A percentile compares a stretch with the other conserved stretches of the same genome.
phyloP scores from a whole-genome alignment of 164 flowering plant genomes.

The Piper betle region DNA sequence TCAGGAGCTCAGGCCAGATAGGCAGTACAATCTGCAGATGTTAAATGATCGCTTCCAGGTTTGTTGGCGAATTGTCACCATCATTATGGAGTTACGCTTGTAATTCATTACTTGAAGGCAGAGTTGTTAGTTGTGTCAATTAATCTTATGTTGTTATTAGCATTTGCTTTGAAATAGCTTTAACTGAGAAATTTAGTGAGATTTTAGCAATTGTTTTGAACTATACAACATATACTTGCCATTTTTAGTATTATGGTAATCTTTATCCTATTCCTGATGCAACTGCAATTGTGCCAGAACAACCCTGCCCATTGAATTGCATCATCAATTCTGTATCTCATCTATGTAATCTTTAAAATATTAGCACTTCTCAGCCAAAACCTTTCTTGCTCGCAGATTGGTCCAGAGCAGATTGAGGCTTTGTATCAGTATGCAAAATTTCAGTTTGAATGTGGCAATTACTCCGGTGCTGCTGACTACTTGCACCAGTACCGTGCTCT shows the following conservation, averaged over 20 bases:
- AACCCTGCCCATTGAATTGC: no score
- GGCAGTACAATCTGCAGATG: conserved; percentile 87
- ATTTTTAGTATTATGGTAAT: no score
- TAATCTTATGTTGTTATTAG: not conserved
- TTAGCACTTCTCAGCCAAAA: not conserved
- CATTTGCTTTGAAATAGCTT: no score
- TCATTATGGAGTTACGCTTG: not conserved
- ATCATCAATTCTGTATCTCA: no score
- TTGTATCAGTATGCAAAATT: conserved; percentile 91
- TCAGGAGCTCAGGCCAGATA: conserved; percentile 70
- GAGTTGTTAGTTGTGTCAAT: not conserved
- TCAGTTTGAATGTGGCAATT: conserved; percentile 98
- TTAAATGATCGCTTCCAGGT: conserved; percentile 88
- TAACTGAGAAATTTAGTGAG: no score
- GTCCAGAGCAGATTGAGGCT: conserved; percentile 90
- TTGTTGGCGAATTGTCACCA: not conserved
- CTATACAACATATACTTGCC: no score
- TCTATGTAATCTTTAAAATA: not conserved
- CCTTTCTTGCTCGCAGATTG: conserved; percentile 43
- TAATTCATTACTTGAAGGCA: not conserved
- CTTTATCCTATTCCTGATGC: no score
- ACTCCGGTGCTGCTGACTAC: conserved; percentile 95
- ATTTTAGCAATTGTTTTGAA: no score
- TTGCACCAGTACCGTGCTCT: conserved; percentile 79
- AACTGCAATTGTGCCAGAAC: no score